Conservation (phyloP, 306 rosid genomes). For the Carpinus viminea region DNA sequence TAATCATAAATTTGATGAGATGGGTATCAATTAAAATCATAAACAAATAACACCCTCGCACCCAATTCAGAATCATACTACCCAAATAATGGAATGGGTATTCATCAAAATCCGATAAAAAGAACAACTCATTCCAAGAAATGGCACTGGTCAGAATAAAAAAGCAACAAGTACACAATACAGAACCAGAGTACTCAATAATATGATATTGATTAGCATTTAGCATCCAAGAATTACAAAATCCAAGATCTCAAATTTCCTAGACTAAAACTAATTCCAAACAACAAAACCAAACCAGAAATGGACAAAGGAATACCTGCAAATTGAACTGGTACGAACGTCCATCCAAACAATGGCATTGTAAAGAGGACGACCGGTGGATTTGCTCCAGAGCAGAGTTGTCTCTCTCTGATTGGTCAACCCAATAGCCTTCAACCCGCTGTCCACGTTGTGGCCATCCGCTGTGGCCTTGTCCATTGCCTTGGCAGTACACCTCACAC, state of each 20-base stretch:
- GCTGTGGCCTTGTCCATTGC: slow-evolving; percentile 84
- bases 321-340: slow-evolving; percentile 72
- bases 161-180: background rate
- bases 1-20: background rate
- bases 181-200: background rate
- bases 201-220: background rate
- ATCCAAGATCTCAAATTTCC: background rate
- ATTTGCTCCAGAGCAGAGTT: slow-evolving; percentile 88
- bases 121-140: too few relatives aligned
- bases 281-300: background rate
- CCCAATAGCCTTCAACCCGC: slow-evolving; percentile 79
- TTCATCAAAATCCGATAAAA: background rate
- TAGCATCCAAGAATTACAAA: background rate
- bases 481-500: slow-evolving; percentile 69
- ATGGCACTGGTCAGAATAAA: background rate
- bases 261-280: background rate
- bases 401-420: slow-evolving; percentile 96
- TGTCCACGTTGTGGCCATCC: slow-evolving; percentile 70
- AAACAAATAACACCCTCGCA: background rate
- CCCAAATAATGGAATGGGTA: background rate
- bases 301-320: slow-evolving; percentile 51
- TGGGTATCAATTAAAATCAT: background rate
- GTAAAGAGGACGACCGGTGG: slow-evolving; percentile 79
- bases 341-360: slow-evolving; percentile 98
- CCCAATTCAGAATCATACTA: background rate